Evolutionary conservation across 2,329 filamentous ascomycete genomes (phyloP).

Genomic region (Balansia obtecta): DNA sequence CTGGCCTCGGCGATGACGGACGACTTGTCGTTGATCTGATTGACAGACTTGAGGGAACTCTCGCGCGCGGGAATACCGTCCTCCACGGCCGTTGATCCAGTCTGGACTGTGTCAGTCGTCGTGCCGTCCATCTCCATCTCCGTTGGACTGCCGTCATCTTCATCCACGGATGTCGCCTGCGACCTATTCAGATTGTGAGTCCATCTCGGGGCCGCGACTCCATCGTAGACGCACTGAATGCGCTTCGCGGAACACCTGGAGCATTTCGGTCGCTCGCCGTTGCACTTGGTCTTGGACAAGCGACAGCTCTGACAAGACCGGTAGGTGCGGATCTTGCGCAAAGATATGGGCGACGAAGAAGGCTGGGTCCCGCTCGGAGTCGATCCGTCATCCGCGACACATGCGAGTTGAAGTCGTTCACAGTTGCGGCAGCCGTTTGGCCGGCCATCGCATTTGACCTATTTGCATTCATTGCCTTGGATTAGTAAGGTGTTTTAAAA

Average conservation of each 20-base stretch:
- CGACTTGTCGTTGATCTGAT: background rate
- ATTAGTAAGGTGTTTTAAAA: background rate
- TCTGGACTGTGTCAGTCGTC: background rate
- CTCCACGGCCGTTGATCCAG: background rate
- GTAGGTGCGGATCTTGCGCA: slow-evolving; percentile 28
- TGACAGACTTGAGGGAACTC: background rate
- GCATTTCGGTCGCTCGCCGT: slow-evolving; percentile 27
- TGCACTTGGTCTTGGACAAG: slow-evolving; percentile 29
- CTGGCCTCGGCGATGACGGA: background rate
- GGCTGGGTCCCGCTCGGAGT: slow-evolving; percentile 13
- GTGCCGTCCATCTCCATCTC: background rate
- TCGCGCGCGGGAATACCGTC: background rate
- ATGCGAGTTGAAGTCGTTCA: slow-evolving; percentile 29
- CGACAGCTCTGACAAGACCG: slow-evolving; percentile 27
- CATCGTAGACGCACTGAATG: slow-evolving; percentile 26
- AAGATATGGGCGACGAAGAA: slow-evolving; percentile 16
- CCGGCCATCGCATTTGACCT: slow-evolving; percentile 31
- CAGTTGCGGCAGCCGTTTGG: slow-evolving; percentile 30
- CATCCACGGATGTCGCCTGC: background rate
- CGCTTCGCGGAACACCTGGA: slow-evolving; percentile 22
- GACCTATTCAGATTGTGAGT: slow-evolving; percentile 19
- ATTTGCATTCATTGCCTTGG: background rate
- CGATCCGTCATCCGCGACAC: slow-evolving; percentile 23
- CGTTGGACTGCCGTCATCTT: background rate
- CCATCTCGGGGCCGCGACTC: slow-evolving; percentile 25